Evolutionary conservation across 192 early-diverging fungal species (phyloP), one percentile per base, ranked within the genome.

Genomic region (Haplosporangium gracile): DNA sequence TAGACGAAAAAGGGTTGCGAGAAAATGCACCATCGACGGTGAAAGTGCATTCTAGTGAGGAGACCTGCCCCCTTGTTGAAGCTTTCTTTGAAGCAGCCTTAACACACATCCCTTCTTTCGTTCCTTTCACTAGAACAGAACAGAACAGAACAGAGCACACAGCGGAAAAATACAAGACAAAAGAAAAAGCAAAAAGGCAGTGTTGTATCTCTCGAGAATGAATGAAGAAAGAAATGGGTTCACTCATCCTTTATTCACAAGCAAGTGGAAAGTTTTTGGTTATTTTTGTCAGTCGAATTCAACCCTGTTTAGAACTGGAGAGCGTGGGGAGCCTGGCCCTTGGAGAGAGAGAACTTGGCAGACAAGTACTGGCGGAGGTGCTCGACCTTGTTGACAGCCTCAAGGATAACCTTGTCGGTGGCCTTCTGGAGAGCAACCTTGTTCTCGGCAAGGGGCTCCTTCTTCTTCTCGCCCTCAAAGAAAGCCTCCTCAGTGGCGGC

Each of bases 291-390:
- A 69, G 57, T 85, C 69, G 39, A 26, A 57, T 34, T 47, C 43
- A 76, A 43, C 43, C 51, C 73, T 69, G 43, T 68, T 97, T 98
- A 99, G 93, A 98, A 99, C 94, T 97, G 95, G 90, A 99, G 90
- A 78, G 91, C 87, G 92, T 99, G 99, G 81, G 98, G 97, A 88
- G 95, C 95, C 94, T 99, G 97, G 88, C 98, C 97, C 94, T 98
- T 98, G 93, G 94, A 89, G 71, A 99, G 94, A 70, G 96, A 91
- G 91, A 99, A 99, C 79, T 93, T 92, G 79, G 97, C 90, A 81
- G 88, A 89, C 74, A 99, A 92, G 96, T 99, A 99, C 70, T 95
- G 91, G 81, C 92, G 92, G 80, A 99, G 93, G 88, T 94, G 89
- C 71, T 97, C 97, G 80, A 92, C 93, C 94, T 98, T 97, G 91